phyloP scores from a whole-genome alignment of 2,329 filamentous ascomycete species.

The Gnomoniopsis smithogilvyi region DNA sequence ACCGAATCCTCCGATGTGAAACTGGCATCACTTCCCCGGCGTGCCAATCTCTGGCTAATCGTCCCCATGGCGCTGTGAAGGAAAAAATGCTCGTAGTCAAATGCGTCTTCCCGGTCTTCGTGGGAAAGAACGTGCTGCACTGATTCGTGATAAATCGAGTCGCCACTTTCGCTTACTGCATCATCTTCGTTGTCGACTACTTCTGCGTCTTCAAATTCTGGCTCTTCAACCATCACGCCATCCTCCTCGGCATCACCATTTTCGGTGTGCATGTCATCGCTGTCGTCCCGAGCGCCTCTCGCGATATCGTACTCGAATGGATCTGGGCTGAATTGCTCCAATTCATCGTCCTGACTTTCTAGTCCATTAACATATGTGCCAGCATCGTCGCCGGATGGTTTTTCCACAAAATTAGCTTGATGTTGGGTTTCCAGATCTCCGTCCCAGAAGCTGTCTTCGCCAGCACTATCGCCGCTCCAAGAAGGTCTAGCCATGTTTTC shows the following conservation, averaged over 20 bases:
- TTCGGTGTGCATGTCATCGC: constrained; percentile 39
- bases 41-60: constrained; percentile 53
- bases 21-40: constrained; percentile 48
- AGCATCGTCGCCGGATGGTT: constrained; percentile 26
- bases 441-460: constrained; percentile 19
- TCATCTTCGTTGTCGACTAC: constrained; percentile 37
- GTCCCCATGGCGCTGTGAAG: constrained; percentile 87
- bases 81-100: constrained; percentile 96
- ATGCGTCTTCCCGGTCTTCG: constrained; percentile 90
- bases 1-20: constrained; percentile 58
- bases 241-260: constrained; percentile 30
- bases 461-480: constrained; percentile 4
- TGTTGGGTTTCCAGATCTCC: constrained; percentile 15
- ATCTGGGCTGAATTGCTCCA: constrained; percentile 26
- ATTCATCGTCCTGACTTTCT: constrained; percentile 19
- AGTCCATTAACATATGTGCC: constrained; percentile 24
- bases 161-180: constrained; percentile 55
- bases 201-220: constrained; percentile 13
- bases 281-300: constrained; percentile 29
- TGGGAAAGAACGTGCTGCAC: constrained; percentile 66
- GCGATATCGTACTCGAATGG: constrained; percentile 21
- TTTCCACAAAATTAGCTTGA: constrained; percentile 26
- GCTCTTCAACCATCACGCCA: background rate
- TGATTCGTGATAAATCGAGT: constrained; percentile 61
- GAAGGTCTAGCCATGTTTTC: constrained; percentile 16